Percentiles rank a stretch among this genome's conserved stretches.
phyloP scores from a whole-genome alignment of 1,284 basidiomycete genomes.

The Ustilago cynodontis region DNA sequence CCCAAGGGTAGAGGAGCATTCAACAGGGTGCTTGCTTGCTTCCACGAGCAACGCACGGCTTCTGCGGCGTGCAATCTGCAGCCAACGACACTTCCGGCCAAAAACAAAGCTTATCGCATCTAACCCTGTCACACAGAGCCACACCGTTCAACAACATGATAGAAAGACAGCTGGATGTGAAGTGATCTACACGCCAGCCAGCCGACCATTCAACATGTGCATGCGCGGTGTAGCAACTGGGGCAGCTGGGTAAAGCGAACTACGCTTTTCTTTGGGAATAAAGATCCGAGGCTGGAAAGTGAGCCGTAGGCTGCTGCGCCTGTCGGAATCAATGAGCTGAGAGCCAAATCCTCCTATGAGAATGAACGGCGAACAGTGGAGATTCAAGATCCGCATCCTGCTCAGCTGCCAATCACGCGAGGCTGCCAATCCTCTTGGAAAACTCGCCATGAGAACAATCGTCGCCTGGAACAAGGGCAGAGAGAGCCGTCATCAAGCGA shows the following conservation, averaged over 20 bases:
- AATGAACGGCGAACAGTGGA: constrained; percentile 10
- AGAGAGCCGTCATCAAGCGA: constrained; percentile 12
- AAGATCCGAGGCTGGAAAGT: constrained; percentile 8
- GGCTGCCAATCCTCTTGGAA: not conserved
- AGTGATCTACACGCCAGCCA: too few species aligned
- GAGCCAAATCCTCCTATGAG: constrained; percentile 1
- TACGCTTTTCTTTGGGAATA: constrained; percentile 7
- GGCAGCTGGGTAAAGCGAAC: not conserved
- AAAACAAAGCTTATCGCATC: not conserved
- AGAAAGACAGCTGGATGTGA: not conserved
- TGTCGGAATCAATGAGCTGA: constrained; percentile 5
- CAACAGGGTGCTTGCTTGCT: constrained; percentile 18
- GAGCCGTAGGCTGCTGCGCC: constrained; percentile 15
- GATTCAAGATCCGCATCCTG: constrained; percentile 18
- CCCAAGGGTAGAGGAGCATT: constrained; percentile 8
- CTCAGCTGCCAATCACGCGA: constrained; percentile 1
- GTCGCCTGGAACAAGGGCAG: not conserved
- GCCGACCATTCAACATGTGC: not conserved
- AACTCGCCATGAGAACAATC: not conserved
- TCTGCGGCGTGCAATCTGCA: constrained; percentile 4
- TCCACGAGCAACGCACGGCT: not conserved
- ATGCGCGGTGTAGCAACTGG: not conserved
- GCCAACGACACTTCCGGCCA: not conserved
- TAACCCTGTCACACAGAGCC: not conserved
- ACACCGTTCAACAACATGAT: not conserved